Percentiles rank a stretch among this genome's conserved stretches.
Evolutionary conservation across 345 rosid species (phyloP).

Genomic region (Bretschneidera sinensis): DNA sequence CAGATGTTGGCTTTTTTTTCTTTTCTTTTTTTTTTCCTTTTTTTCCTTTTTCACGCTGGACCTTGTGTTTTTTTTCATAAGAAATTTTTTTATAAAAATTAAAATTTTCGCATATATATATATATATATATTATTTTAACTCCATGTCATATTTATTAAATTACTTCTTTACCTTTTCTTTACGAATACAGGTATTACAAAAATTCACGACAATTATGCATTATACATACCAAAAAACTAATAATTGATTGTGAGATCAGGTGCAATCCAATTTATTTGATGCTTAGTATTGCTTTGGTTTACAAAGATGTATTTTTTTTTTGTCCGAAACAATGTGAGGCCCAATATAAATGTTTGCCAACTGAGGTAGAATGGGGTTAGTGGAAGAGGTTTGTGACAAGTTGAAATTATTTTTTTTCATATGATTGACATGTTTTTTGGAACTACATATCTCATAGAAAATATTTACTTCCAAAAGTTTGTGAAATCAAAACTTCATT

Average conservation of each 20-base stretch:
- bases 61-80: no score
- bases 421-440: not conserved
- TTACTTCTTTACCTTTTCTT: no score
- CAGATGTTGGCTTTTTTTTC: no score
- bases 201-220: no score
- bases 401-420: not conserved
- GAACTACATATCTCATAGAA: not conserved
- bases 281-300: not conserved
- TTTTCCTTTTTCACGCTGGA: no score
- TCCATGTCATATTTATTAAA: no score
- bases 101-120: no score
- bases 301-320: not conserved
- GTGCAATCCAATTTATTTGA: constrained; percentile 1
- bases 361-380: not conserved
- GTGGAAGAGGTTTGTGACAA: constrained; percentile 6
- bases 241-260: not conserved
- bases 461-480: constrained; percentile 3
- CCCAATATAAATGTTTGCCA: not conserved
- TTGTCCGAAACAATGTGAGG: not conserved
- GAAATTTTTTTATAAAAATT: no score
- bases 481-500: not conserved
- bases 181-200: no score
- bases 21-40: no score
- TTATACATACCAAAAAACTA: no score
- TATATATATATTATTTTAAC: no score